phyloP scores from a whole-genome alignment of 495 filamentous ascomycete genomes.

The Podospora comata region DNA sequence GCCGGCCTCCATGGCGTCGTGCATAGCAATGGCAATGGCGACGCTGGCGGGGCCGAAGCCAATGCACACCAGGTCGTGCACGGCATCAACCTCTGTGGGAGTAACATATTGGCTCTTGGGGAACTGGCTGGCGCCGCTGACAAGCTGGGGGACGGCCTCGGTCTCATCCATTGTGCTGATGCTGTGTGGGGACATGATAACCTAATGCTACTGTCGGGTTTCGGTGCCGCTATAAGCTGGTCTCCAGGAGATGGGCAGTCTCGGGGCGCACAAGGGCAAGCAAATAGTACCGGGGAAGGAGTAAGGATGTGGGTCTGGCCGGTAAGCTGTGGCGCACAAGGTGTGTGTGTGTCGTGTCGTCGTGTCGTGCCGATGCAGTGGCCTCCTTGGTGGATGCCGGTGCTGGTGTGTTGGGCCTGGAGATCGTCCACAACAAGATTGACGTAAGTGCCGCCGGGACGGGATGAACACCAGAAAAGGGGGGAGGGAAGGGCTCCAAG shows the following conservation, averaged over 20 bases:
- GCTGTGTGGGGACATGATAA: constrained; percentile 32
- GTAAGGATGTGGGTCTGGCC: neutral
- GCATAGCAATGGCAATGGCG: constrained; percentile 85
- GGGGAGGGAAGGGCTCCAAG: neutral
- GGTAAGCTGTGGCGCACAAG: neutral
- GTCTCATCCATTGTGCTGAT: constrained; percentile 21
- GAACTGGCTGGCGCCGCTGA: constrained; percentile 21
- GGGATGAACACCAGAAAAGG: neutral
- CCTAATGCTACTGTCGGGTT: neutral
- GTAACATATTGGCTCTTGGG: constrained; percentile 26
- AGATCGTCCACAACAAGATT: neutral
- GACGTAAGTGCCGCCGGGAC: neutral
- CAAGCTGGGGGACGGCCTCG: constrained; percentile 13
- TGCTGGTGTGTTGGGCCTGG: no score
- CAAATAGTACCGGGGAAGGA: neutral
- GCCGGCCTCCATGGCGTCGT: constrained; percentile 58
- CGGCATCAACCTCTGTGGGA: constrained; percentile 40
- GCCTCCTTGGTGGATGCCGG: neutral
- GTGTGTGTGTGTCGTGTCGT: neutral
- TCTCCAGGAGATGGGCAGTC: neutral
- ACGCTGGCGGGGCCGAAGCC: constrained; percentile 93
- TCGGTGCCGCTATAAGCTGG: neutral
- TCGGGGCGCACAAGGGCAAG: neutral
- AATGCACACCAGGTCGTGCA: constrained; percentile 82
- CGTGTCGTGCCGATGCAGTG: neutral